Conservation (phyloP, 345 rosid genomes). For the Pelargonium nanum region DNA sequence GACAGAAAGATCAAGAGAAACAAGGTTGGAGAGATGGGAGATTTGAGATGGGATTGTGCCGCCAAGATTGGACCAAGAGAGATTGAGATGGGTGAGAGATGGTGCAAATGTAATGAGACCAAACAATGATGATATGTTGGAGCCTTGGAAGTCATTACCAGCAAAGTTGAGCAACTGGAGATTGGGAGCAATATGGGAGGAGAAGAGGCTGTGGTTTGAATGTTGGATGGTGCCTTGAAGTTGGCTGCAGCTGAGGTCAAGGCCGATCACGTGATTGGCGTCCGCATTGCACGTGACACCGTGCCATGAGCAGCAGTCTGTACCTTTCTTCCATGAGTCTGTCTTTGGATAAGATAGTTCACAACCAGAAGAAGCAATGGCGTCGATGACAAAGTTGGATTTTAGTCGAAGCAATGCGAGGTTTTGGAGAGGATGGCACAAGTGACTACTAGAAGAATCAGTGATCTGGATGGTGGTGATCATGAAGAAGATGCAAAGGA, state of each 20-base stretch:
- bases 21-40: slow-evolving; percentile 9
- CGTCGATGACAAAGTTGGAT: neutral
- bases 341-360: neutral
- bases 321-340: neutral
- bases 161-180: slow-evolving; percentile 2
- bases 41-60: neutral
- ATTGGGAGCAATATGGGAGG: neutral
- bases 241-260: slow-evolving; percentile 7
- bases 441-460: no score
- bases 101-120: neutral
- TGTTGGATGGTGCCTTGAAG: neutral
- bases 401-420: neutral
- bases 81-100: slow-evolving; percentile 8
- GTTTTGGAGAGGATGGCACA: neutral
- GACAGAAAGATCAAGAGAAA: neutral
- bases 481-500: no score
- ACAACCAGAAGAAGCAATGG: neutral
- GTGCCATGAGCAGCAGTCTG: slow-evolving; percentile 1
- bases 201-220: slow-evolving; percentile 4
- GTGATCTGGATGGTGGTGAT: no score
- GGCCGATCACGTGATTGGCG: slow-evolving; percentile 1
- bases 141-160: neutral
- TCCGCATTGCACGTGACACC: slow-evolving; percentile 2
- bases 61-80: neutral
- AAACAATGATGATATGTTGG: neutral